Evolutionary conservation across 306 rosid genomes (phyloP), one percentile per base, ranked within the genome.

Genomic region (Gynostemma pentaphyllum): DNA sequence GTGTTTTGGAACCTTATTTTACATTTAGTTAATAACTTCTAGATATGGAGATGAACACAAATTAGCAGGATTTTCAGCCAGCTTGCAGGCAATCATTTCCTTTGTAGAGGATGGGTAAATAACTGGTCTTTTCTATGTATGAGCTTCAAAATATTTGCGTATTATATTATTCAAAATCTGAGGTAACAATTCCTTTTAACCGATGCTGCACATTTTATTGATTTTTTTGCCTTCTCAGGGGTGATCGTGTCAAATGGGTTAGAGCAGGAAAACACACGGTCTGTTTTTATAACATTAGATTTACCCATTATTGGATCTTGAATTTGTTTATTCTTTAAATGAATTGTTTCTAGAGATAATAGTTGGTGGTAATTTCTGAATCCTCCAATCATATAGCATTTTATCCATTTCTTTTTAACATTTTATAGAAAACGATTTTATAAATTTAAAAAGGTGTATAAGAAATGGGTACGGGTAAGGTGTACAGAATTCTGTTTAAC

Each of bases 251-350:
- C 82, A 87, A 90, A 70, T 65, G 74, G 64, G 87, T 90, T 66
- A 80, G 91, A 82, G 96, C 97, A 18, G 96, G 97, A 72, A 90
- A 81, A 77, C 96, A 87, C 69, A 91, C 83, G 97, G 97, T 90
- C 36, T 65, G 78, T 45, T 82, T 49, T 50, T 44, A 52, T 76
- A 59, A 34, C 55, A n/a, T 75, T 42, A 68, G 42, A 68, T 62
- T 13, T 2, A 34, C 34, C 12, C 64, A 57, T n/a, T 36, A 11
- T 36, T 57, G 45, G 46, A 10, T 57, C 9, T 55, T 30, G 15
- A 24, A n/a, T n/a, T n/a, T n/a, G n/a, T n/a, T n/a, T n/a, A n/a
- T n/a, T n/a, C n/a, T n/a, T n/a, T n/a, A 36, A 26, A 19, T 4
- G 4, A 2, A 18, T 36, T 32, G 37, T 2, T 32, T 32, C 37